phyloP scores from a whole-genome alignment of 2,329 filamentous ascomycete genomes.

The Intubia oerlemansii region DNA sequence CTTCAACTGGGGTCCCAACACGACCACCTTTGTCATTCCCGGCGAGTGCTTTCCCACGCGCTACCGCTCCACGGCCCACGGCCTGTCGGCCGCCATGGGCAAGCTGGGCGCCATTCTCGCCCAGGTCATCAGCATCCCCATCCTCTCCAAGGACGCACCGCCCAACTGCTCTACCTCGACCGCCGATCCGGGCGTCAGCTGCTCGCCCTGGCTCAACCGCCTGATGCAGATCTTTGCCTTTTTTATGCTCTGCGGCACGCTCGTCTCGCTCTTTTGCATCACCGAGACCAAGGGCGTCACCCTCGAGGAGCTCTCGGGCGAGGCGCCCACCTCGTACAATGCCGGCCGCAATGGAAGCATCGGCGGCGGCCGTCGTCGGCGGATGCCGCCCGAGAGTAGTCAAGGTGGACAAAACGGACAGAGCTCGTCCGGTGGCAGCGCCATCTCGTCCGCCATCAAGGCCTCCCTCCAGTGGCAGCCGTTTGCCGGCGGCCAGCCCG shows the following conservation, averaged over 20 bases:
- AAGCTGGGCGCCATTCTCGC: slow-evolving; percentile 49
- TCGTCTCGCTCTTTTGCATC: slow-evolving; percentile 44
- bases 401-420: too few relatives aligned
- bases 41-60: slow-evolving; percentile 44
- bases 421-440: not conserved
- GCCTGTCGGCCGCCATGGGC: slow-evolving; percentile 42
- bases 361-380: slow-evolving; percentile 13
- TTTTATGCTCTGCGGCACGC: slow-evolving; percentile 55
- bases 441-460: not conserved
- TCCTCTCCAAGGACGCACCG: slow-evolving; percentile 33
- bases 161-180: slow-evolving; percentile 21
- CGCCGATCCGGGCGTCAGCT: too few relatives aligned
- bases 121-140: slow-evolving; percentile 40
- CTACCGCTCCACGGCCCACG: slow-evolving; percentile 40
- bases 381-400: not conserved
- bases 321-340: slow-evolving; percentile 38
- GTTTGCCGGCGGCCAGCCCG: slow-evolving; percentile 26
- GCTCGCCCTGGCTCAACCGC: slow-evolving; percentile 42
- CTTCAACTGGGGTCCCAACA: slow-evolving; percentile 45
- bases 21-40: slow-evolving; percentile 42
- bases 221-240: slow-evolving; percentile 60
- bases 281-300: slow-evolving; percentile 59
- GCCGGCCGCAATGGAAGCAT: slow-evolving; percentile 28
- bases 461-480: slow-evolving; percentile 19
- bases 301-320: slow-evolving; percentile 48